phyloP scores from a whole-genome alignment of 2,329 filamentous ascomycete species.

The Torrubiella hemipterigena region DNA sequence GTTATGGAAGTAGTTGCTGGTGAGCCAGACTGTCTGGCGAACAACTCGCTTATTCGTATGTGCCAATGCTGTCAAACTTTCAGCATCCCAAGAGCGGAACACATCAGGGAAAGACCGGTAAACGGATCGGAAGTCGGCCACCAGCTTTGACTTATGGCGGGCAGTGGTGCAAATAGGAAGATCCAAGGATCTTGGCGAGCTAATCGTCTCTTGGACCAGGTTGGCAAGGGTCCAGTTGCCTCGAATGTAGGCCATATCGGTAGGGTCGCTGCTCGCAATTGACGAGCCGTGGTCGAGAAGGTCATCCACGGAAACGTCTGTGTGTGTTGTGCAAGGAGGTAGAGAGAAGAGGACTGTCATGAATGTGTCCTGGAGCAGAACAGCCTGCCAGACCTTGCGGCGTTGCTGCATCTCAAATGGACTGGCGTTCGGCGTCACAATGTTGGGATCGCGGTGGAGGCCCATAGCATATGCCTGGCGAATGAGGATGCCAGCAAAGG shows the following conservation, averaged over 20 bases:
- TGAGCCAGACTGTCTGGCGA: constrained; percentile 64
- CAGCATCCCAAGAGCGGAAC: constrained; percentile 56
- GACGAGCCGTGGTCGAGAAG: constrained; percentile 50
- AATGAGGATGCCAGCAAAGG: constrained; percentile 66
- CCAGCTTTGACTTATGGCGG: constrained; percentile 56
- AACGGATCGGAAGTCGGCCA: constrained; percentile 57
- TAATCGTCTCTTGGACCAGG: constrained; percentile 65
- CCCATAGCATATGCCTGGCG: constrained; percentile 75
- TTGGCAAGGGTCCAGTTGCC: constrained; percentile 72
- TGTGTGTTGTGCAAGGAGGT: constrained; percentile 67
- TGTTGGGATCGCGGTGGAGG: constrained; percentile 66
- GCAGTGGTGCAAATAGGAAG: constrained; percentile 58
- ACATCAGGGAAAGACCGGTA: constrained; percentile 61
- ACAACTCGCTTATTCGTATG: constrained; percentile 52
- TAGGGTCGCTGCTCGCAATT: constrained; percentile 48
- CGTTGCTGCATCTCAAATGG: constrained; percentile 67
- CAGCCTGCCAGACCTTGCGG: constrained; percentile 72
- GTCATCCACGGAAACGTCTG: constrained; percentile 65
- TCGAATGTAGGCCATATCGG: constrained; percentile 59
- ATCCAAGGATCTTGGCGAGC: constrained; percentile 61
- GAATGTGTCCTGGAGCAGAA: constrained; percentile 71
- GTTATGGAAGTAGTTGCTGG: constrained; percentile 75
- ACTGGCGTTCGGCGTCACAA: constrained; percentile 53
- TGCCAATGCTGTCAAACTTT: constrained; percentile 44
- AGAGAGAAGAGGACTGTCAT: constrained; percentile 66